phyloP scores from a whole-genome alignment of 2,329 filamentous ascomycete genomes.

The Colletotrichum trifolii region DNA sequence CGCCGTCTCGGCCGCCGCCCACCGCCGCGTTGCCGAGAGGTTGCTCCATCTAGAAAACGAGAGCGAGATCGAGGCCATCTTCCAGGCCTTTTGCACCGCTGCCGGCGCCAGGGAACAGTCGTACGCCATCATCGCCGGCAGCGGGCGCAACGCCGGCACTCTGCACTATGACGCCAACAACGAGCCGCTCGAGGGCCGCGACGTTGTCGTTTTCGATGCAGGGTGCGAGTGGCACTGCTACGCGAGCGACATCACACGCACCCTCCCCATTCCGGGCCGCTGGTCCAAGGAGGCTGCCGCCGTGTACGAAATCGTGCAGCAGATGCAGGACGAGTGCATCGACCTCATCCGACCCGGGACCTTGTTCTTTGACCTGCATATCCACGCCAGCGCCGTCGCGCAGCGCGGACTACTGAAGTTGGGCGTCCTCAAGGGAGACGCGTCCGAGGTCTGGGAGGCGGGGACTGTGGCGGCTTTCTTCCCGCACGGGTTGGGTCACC shows the following conservation, averaged over 20 bases:
- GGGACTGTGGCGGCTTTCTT: conserved; percentile 72
- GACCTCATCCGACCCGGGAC: conserved; percentile 74
- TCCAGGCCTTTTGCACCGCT: conserved; percentile 77
- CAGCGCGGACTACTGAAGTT: conserved; percentile 76
- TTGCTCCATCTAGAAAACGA: conserved; percentile 77
- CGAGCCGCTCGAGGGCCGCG: conserved; percentile 73
- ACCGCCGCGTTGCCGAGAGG: conserved; percentile 75
- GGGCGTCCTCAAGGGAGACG: conserved; percentile 76
- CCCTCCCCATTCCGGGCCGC: conserved; percentile 78
- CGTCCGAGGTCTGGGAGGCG: conserved; percentile 61
- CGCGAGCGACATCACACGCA: conserved; percentile 89
- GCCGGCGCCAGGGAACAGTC: conserved; percentile 81
- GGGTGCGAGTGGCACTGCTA: conserved; percentile 89
- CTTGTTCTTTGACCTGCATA: conserved; percentile 77
- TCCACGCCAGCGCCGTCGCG: conserved; percentile 78
- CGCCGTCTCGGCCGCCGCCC: conserved; percentile 80
- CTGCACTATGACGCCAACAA: conserved; percentile 90
- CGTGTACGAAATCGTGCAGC: conserved; percentile 81
- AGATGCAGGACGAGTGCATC: conserved; percentile 85
- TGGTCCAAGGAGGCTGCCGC: conserved; percentile 76
- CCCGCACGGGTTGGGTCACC: conserved; percentile 73
- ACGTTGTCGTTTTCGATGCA: conserved; percentile 86
- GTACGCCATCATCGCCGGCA: conserved; percentile 89
- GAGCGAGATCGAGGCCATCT: conserved; percentile 83
- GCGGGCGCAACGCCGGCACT: conserved; percentile 83